Evolutionary conservation across 2,329 filamentous ascomycete species (phyloP), one percentile per base, ranked within the genome.

Genomic region (Plenodomus lindquistii): DNA sequence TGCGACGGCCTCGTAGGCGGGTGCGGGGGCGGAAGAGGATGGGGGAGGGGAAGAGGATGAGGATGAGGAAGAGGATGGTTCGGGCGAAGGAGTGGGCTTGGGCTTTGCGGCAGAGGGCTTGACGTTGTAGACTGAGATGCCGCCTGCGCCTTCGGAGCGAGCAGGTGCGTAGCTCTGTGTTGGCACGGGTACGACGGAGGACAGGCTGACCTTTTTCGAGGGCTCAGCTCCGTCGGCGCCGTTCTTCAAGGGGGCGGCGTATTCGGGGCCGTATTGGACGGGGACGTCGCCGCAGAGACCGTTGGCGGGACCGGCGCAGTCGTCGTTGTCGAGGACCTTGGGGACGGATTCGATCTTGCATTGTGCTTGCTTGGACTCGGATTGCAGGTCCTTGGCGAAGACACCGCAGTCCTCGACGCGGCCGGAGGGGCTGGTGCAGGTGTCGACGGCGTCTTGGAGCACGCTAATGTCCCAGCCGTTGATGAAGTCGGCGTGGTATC

Each of bases 341-440:
- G 88, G 87, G 1, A 85, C 52, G n/a, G 55, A 37, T 1, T 81
- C 66, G 65, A 93, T 81, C 42, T 78, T 76, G 77, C 91, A 96
- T 48, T 81, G 60, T 1, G 68, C 60, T 63, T 81, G 79, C 10
- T 79, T 76, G 0, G 73, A 70, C 20, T 84, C 78, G 43, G 72
- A 73, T 68, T 92, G 85, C 46, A 95, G 77, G 20, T 20, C 18
- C 9, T 27, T 22, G 9, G 48, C 34, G 74, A 97, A 96, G 22
- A 94, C 60, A 0, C 82, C 74, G 75, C 92, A 97, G 70, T 92
- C 90, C 37, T 79, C 63, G 38, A 96, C 84, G 36, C 77, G 64
- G 27, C 92, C 92, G 9, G 83, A 85, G 0, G 64, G 66, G 71
- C 85, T 88, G 42, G 86, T 93, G 81, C 92, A 96, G 7, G 78